Conservation (phyloP, 2,329 filamentous ascomycete genomes). For the Aulographum hederae region DNA sequence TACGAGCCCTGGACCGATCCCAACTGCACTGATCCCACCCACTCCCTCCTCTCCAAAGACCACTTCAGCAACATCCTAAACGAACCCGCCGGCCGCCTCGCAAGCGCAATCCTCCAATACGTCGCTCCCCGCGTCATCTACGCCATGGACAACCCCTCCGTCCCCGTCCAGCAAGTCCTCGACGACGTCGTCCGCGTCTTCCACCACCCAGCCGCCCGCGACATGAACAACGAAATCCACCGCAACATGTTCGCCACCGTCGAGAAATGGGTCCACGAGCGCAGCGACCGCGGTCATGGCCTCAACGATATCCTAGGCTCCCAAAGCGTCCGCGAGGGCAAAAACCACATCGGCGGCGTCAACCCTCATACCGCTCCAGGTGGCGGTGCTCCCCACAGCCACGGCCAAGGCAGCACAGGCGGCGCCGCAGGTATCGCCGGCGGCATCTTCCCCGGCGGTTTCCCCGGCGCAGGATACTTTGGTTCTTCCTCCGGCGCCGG, state of each 20-base stretch:
- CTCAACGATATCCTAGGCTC: slow-evolving; percentile 64
- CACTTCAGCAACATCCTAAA: slow-evolving; percentile 33
- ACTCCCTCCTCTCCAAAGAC: slow-evolving; percentile 32
- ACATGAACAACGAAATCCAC: slow-evolving; percentile 62
- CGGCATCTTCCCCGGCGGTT: background rate
- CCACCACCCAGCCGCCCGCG: slow-evolving; percentile 74
- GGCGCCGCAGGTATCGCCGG: background rate
- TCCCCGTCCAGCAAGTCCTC: slow-evolving; percentile 68
- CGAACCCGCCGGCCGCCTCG: slow-evolving; percentile 28
- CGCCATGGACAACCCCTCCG: slow-evolving; percentile 76
- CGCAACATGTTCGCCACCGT: slow-evolving; percentile 79
- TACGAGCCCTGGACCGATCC: slow-evolving; percentile 31
- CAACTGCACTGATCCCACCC: slow-evolving; percentile 28
- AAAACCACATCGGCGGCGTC: slow-evolving; percentile 45
- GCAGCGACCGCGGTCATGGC: slow-evolving; percentile 44
- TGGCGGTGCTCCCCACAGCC: background rate
- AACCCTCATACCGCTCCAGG: slow-evolving; percentile 4
- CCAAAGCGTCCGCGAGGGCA: slow-evolving; percentile 63
- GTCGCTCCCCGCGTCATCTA: slow-evolving; percentile 74
- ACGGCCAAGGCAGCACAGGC: background rate
- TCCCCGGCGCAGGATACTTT: background rate
- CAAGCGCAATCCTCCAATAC: slow-evolving; percentile 55
- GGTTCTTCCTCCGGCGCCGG: background rate
- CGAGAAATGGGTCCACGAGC: slow-evolving; percentile 57
- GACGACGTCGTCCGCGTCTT: slow-evolving; percentile 68